Conservation (phyloP, 495 filamentous ascomycete species). For the Collariella sp. region DNA sequence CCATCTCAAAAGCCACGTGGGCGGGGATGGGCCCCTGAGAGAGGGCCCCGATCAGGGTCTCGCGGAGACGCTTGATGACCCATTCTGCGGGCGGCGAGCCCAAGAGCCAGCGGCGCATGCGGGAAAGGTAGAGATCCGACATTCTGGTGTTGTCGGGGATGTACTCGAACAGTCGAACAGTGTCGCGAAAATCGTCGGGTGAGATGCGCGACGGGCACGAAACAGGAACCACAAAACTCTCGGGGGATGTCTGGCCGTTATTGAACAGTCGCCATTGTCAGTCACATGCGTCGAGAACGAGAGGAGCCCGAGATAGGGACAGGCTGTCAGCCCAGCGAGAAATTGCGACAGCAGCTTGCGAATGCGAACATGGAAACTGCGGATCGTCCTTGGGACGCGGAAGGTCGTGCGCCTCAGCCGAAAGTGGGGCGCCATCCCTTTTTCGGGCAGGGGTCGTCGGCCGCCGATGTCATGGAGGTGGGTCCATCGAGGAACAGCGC, state of each 20-base stretch:
- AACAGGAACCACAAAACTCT: neutral
- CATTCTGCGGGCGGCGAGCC: slow-evolving; percentile 86
- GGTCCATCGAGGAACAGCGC: neutral
- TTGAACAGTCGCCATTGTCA: neutral
- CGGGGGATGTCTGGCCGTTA: neutral
- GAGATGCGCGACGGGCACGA: neutral
- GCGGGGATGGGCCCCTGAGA: slow-evolving; percentile 84
- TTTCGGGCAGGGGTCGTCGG: neutral
- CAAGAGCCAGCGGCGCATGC: slow-evolving; percentile 76
- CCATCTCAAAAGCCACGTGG: slow-evolving; percentile 98
- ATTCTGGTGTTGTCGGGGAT: slow-evolving; percentile 21
- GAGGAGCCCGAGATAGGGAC: neutral
- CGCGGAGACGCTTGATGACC: slow-evolving; percentile 59
- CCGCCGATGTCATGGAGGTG: slow-evolving; percentile 3
- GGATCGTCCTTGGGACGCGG: neutral
- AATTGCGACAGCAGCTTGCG: neutral
- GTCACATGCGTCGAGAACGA: neutral
- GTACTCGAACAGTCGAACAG: neutral
- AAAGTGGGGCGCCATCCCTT: neutral
- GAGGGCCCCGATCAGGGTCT: slow-evolving; percentile 77
- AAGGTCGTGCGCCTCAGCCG: neutral
- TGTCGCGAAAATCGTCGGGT: neutral
- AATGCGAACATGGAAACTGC: neutral
- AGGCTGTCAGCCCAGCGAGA: neutral
- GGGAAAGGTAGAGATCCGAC: slow-evolving; percentile 56